Evolutionary conservation across 768 basidiomycete genomes (phyloP).

Genomic region (Amanita molliuscula): DNA sequence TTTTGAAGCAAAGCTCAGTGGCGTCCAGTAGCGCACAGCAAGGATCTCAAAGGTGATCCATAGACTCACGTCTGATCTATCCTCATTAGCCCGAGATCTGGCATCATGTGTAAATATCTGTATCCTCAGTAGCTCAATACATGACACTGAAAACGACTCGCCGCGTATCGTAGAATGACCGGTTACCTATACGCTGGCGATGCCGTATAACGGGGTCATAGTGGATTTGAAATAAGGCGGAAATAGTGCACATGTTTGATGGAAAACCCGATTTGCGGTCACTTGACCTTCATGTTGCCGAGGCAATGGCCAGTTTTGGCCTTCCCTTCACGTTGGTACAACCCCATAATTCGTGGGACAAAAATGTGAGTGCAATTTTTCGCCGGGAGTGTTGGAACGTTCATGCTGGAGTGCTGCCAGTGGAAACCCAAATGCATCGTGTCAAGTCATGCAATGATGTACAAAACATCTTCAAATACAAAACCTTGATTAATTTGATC

Average conservation of each 20-base stretch:
- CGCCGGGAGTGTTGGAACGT: background rate
- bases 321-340: background rate
- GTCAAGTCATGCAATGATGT: background rate
- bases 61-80: background rate
- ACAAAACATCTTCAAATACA: background rate
- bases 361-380: too few species aligned
- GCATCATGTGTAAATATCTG: background rate
- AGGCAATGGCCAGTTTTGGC: background rate
- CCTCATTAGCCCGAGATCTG: background rate
- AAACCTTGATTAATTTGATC: background rate
- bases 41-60: constrained; percentile 1
- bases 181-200: background rate
- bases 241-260: background rate
- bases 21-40: background rate
- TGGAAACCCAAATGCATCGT: background rate
- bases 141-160: background rate
- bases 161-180: background rate
- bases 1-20: background rate
- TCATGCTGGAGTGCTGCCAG: background rate
- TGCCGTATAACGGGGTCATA: background rate
- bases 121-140: background rate
- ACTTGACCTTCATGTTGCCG: background rate
- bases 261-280: background rate
- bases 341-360: too few species aligned
- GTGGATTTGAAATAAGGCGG: background rate